Evolutionary conservation across 73 alveolate species (phyloP).

Genomic region (Tetrahymena borealis): DNA sequence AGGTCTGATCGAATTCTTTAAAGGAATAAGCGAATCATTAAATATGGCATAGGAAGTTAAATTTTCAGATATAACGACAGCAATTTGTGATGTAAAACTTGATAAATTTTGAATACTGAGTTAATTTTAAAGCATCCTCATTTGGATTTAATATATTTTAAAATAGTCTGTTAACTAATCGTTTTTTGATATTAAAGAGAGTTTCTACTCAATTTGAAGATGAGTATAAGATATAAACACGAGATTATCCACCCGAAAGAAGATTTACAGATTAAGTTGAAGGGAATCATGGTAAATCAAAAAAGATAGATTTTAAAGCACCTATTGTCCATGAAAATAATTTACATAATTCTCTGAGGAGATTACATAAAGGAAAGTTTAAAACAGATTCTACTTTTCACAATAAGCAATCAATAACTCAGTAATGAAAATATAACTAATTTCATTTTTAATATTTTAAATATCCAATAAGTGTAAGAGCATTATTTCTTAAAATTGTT

Average conservation of each 20-base stretch:
- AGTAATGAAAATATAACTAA: not conserved
- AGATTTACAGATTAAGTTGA: not conserved
- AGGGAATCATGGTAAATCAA: not conserved
- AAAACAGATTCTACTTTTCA: not conserved
- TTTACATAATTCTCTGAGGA: not conserved
- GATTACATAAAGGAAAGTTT: not conserved
- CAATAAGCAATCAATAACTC: not conserved
- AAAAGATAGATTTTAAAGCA: not conserved
- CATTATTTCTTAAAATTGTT: too few relatives aligned
- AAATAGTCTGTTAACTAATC: too few relatives aligned
- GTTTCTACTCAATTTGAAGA: not conserved
- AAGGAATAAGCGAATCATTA: not conserved
- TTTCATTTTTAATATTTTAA: not conserved
- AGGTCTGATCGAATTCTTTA: not conserved
- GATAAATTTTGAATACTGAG: not conserved
- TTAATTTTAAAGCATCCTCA: too few relatives aligned
- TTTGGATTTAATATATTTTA: too few relatives aligned
- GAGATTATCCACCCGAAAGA: not conserved
- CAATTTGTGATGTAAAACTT: not conserved
- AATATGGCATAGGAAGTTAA: not conserved
- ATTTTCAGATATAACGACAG: not conserved
- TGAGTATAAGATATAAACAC: not conserved
- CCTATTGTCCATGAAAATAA: not conserved
- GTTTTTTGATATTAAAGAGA: too few relatives aligned
- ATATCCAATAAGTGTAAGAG: not conserved